Percentiles rank a stretch among this genome's conserved stretches.
phyloP scores from a whole-genome alignment of 2,329 filamentous ascomycete genomes.

The Tolypocladium ovalisporum region DNA sequence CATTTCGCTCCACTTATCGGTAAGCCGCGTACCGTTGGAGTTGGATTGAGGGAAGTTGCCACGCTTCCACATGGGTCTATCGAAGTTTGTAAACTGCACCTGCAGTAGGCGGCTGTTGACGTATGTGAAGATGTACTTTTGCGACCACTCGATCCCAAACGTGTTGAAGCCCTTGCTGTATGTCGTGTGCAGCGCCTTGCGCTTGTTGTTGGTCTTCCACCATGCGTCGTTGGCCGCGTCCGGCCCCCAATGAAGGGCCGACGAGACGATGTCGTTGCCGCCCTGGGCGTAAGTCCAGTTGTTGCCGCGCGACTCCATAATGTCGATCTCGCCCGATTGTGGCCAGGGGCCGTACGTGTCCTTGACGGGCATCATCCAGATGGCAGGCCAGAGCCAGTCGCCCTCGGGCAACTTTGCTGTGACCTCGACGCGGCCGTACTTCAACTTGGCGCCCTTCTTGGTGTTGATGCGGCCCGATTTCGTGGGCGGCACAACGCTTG shows the following conservation, averaged over 20 bases:
- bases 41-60: slow-evolving; percentile 55
- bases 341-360: slow-evolving; percentile 70
- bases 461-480: slow-evolving; percentile 72
- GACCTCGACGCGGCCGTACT: slow-evolving; percentile 74
- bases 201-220: slow-evolving; percentile 77
- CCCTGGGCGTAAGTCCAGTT: slow-evolving; percentile 66
- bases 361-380: slow-evolving; percentile 74
- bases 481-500: slow-evolving; percentile 66
- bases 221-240: slow-evolving; percentile 61
- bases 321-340: slow-evolving; percentile 72
- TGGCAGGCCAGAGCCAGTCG: slow-evolving; percentile 88
- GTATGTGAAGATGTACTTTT: slow-evolving; percentile 83
- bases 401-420: slow-evolving; percentile 64
- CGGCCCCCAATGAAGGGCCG: slow-evolving; percentile 75
- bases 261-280: slow-evolving; percentile 72
- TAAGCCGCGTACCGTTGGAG: slow-evolving; percentile 53
- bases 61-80: slow-evolving; percentile 55
- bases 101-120: slow-evolving; percentile 71
- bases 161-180: slow-evolving; percentile 61
- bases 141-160: slow-evolving; percentile 75
- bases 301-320: slow-evolving; percentile 72
- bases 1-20: slow-evolving; percentile 53
- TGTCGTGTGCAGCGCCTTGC: slow-evolving; percentile 61
- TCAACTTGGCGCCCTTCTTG: slow-evolving; percentile 58
- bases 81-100: slow-evolving; percentile 69